A percentile compares a stretch with the other conserved stretches of the same genome.
These are phyloP conservation scores for Toxoplasma gondii DNA, from an alignment of 169 alveolate species.

Conservation along the genomic window DNA sequence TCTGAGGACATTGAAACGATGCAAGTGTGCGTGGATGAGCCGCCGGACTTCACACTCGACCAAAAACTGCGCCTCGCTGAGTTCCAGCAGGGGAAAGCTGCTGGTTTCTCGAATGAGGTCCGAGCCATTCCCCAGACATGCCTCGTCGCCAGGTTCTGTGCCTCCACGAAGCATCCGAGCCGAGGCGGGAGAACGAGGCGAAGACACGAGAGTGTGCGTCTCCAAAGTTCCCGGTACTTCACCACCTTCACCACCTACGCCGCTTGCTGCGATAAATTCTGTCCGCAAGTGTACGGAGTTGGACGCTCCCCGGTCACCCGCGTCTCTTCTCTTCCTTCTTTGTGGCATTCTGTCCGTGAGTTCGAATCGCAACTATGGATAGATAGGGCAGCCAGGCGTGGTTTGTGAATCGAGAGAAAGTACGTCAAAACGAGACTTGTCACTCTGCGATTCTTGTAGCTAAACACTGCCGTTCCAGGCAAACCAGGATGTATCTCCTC, in stretches of 20 bases:
- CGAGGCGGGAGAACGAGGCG: background rate
- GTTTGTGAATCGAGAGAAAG: too few species aligned
- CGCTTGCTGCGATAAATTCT: background rate
- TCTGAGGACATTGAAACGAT: background rate
- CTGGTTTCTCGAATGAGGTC: background rate
- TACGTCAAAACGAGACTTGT: too few species aligned
- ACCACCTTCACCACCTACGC: background rate
- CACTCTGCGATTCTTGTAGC: too few species aligned
- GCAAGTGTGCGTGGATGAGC: background rate
- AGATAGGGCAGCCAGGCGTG: background rate
- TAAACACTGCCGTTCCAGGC: too few species aligned
- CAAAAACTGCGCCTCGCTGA: background rate
- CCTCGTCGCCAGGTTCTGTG: background rate
- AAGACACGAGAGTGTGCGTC: background rate
- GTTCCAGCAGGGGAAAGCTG: background rate
- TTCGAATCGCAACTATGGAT: background rate
- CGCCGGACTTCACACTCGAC: slow-evolving; percentile 29
- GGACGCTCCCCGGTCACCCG: background rate
- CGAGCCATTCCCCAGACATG: background rate
- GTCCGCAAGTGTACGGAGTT: background rate
- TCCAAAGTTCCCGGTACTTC: background rate
- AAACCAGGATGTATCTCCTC: too few species aligned
- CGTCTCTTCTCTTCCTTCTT: background rate
- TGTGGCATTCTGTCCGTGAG: background rate
- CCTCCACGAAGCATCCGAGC: background rate